Conservation (phyloP, 768 basidiomycete species). For the Kondoa subrosea region DNA sequence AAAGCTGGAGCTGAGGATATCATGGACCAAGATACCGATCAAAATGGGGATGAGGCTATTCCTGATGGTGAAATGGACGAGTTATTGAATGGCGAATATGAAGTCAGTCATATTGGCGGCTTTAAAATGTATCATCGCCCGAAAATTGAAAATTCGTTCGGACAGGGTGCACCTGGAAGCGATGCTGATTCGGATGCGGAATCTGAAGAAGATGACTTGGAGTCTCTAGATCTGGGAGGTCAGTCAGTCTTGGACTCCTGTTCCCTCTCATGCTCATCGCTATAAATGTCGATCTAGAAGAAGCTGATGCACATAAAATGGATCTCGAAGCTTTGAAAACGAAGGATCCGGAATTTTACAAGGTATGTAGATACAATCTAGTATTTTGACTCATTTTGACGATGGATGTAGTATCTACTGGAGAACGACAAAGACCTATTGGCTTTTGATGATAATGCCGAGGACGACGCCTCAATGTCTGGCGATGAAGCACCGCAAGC, state of each 20-base stretch:
- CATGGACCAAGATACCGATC: constrained; percentile 34
- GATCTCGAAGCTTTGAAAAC: constrained; percentile 78
- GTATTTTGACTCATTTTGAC: background rate
- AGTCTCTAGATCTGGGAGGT: constrained; percentile 64
- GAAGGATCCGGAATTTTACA: constrained; percentile 98
- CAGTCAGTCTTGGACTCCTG: constrained; percentile 7
- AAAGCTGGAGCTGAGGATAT: constrained; percentile 31
- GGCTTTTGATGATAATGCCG: constrained; percentile 43
- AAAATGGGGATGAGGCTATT: constrained; percentile 23
- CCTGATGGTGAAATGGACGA: constrained; percentile 34
- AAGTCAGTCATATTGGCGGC: too few species aligned
- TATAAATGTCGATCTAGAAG: constrained; percentile 37
- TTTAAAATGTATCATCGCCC: background rate
- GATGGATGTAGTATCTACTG: constrained; percentile 51
- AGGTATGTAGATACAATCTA: constrained; percentile 34
- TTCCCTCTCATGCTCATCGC: background rate
- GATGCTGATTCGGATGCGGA: constrained; percentile 30
- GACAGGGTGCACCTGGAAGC: background rate
- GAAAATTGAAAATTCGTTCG: background rate
- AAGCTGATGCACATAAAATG: constrained; percentile 54
- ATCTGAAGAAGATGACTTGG: constrained; percentile 33
- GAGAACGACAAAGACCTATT: constrained; percentile 88
- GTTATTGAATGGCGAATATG: background rate
- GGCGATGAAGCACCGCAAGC: constrained; percentile 35
- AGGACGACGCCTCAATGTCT: constrained; percentile 39